These are phyloP conservation scores for Apiotrichum sp. DNA, from an alignment of 1,284 basidiomycete genomes.

Conservation along the genomic window DNA sequence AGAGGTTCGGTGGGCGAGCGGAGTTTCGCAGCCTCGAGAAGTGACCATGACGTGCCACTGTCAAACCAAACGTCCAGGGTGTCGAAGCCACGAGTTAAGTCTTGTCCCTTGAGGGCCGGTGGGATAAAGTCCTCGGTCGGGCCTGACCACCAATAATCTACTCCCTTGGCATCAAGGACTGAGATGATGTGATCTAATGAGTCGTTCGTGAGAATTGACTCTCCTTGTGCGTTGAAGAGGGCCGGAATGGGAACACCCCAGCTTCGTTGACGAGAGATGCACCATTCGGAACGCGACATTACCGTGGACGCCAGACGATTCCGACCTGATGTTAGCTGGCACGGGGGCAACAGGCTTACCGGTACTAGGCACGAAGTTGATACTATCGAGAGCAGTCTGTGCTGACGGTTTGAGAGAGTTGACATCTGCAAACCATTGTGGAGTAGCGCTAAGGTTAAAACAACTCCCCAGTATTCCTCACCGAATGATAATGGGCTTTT, in stretches of 20 bases:
- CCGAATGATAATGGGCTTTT: conserved; percentile 82
- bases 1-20: conserved; percentile 44
- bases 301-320: conserved; percentile 82
- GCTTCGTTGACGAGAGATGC: conserved; percentile 93
- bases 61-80: conserved; percentile 99
- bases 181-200: conserved; percentile 72
- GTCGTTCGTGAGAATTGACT: conserved; percentile 60
- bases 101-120: conserved; percentile 50
- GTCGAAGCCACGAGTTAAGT: conserved; percentile 73
- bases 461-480: conserved; percentile 28
- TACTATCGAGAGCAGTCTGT: conserved; percentile 61
- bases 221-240: conserved; percentile 65
- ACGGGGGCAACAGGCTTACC: conserved; percentile 53
- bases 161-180: conserved; percentile 66
- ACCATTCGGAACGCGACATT: conserved; percentile 90
- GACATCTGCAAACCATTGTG: conserved; percentile 96
- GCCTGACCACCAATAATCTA: conserved; percentile 87
- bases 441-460: conserved; percentile 66
- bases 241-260: conserved; percentile 98
- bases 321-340: conserved; percentile 54
- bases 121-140: conserved; percentile 76
- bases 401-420: conserved; percentile 75
- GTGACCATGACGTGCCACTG: conserved; percentile 90
- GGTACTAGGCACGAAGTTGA: conserved; percentile 68
- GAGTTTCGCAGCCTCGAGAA: conserved; percentile 50